Percentiles rank a stretch among this genome's conserved stretches.
These are phyloP conservation scores for Chlorella sp. DNA, from an alignment of 139 green algal species.

Conservation along the genomic window DNA sequence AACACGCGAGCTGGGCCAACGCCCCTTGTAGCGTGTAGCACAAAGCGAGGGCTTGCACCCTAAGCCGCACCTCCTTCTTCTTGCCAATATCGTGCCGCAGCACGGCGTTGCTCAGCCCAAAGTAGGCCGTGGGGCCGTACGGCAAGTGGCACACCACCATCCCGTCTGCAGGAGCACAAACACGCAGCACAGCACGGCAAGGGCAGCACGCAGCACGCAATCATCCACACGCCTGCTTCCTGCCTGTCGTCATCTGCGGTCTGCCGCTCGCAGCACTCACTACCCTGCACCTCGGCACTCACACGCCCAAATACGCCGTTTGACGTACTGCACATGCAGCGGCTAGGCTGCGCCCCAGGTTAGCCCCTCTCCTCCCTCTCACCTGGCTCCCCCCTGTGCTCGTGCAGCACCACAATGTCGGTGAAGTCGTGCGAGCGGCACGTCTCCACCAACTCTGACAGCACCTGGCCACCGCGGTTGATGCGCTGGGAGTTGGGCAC, in stretches of 20 bases:
- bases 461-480: constrained; percentile 72
- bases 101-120: constrained; percentile 92
- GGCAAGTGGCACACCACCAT: constrained; percentile 96
- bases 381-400: constrained; percentile 93
- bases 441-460: constrained; percentile 40
- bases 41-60: no score
- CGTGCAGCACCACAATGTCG: constrained; percentile 95
- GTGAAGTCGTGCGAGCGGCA: constrained; percentile 81
- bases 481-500: constrained; percentile 89
- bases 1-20: no score
- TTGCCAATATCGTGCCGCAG: constrained; percentile 94
- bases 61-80: constrained; percentile 79
- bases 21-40: no score
- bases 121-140: constrained; percentile 97
- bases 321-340: no score
- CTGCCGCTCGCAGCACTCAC: no score
- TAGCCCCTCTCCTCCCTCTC: no score
- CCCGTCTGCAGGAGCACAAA: constrained; percentile 57
- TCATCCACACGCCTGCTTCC: neutral
- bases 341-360: no score
- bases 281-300: no score
- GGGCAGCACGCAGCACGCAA: neutral
- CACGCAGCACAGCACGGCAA: neutral
- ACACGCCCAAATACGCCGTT: no score
- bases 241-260: neutral